These are phyloP conservation scores for Sugiyamaella grinbergsii DNA, from an alignment of 1,139 yeast genomes.

Conservation along the genomic window DNA sequence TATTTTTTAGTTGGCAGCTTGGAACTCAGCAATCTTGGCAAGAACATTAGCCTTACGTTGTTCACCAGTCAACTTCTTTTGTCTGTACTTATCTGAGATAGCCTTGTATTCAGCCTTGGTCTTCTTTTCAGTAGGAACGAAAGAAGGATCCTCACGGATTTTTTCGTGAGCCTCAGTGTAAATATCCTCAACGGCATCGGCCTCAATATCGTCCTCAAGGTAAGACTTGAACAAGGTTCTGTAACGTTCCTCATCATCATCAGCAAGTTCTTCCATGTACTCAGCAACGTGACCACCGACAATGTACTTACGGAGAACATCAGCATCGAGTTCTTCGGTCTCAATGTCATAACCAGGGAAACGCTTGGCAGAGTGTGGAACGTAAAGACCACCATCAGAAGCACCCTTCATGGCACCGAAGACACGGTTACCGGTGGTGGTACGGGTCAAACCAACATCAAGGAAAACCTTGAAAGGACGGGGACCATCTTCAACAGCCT, in stretches of 20 bases:
- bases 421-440: constrained; percentile 99
- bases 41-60: constrained; percentile 89
- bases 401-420: constrained; percentile 99
- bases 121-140: constrained; percentile 89
- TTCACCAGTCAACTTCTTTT: constrained; percentile 83
- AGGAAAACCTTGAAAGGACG: constrained; percentile 99
- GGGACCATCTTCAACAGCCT: constrained; percentile 99
- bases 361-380: constrained; percentile 99
- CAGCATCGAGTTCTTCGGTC: constrained; percentile 97
- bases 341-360: constrained; percentile 99
- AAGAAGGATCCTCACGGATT: constrained; percentile 90
- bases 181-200: constrained; percentile 94
- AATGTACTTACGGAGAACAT: constrained; percentile 97
- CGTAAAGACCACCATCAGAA: constrained; percentile 99
- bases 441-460: constrained; percentile 99
- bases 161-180: constrained; percentile 93
- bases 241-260: constrained; percentile 99
- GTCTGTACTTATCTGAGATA: constrained; percentile 90
- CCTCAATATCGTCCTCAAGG: constrained; percentile 96
- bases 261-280: constrained; percentile 99
- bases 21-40: constrained; percentile 74
- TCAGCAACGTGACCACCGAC: constrained; percentile 99
- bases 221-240: constrained; percentile 93
- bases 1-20: constrained; percentile 30
- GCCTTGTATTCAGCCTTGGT: constrained; percentile 98